Evolutionary conservation across 106 monocot genomes (phyloP).

Genomic region (Gastrodia elata): DNA sequence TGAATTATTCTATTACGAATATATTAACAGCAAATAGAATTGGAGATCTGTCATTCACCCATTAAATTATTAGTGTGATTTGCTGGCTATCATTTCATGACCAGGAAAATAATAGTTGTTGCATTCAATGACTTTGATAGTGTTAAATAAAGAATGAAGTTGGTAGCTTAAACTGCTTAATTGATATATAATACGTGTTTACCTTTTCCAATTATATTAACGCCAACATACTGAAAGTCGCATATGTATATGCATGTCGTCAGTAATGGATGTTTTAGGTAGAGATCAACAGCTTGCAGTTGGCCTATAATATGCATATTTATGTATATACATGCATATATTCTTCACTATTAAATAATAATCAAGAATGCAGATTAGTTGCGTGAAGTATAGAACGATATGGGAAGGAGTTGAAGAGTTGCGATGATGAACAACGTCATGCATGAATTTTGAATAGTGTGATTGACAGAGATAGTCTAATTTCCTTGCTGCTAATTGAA

Average conservation of each 20-base stretch:
- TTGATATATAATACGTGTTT: no score
- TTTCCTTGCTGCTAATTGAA: no score
- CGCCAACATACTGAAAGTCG: not conserved
- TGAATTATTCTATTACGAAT: not conserved
- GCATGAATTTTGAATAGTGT: no score
- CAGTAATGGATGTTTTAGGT: not conserved
- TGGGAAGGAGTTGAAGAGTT: not conserved
- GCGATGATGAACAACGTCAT: slow-evolving; percentile 3
- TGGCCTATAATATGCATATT: no score
- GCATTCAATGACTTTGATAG: not conserved
- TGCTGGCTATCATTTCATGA: not conserved
- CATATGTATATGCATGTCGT: not conserved
- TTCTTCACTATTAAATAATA: not conserved
- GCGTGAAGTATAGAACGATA: not conserved
- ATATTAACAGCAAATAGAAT: not conserved
- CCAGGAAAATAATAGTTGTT: not conserved
- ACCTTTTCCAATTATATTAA: not conserved
- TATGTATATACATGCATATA: no score
- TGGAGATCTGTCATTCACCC: not conserved
- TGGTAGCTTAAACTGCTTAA: slow-evolving; percentile 6
- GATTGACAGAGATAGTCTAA: no score
- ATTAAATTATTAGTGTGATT: not conserved
- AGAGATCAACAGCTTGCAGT: not conserved
- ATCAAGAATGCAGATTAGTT: not conserved
- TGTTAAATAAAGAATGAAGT: not conserved